Base-by-base conservation (phyloP, 805 yeast genomes). In the Saturnispora ahearnii region DNA sequence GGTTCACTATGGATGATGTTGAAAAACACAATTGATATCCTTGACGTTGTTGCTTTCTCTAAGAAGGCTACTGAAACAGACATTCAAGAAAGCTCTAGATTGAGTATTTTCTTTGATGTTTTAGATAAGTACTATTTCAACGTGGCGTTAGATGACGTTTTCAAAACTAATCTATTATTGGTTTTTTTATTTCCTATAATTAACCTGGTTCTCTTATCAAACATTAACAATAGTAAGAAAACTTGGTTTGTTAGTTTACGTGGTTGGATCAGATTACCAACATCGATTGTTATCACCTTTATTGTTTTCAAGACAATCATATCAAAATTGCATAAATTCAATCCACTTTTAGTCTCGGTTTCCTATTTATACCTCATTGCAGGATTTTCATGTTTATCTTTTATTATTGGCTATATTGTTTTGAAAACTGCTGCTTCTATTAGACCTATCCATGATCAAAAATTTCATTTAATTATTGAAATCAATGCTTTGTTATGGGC, bases 1-100 rank as follows among this genome's bases (percentile, higher is more conserved):
- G 82, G 76, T 41, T 82, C 96, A 0, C 67, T 90, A 43, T 85
- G 91, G 83, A 91, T 87, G 61, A 90, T 90, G 96, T 71, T 86
- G 33, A 73, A 82, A 4, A 81, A 78, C 48, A 71, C 95, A 0
- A 64, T 84, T 57, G 93, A 83, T 56, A 69, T 84, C 51, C 68
- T 79, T 1, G 57, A 60, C 2, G 69, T 72, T 21, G 57, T 88
- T 57, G 71, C 77, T 1, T 52, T 54, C 36, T 62, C 64, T 3
- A 59, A 65, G 24, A 66, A 61, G 29, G 28, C 24, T 11, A 30
- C 12, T 12, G 68, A 65, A 30, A 18, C 24, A 12, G 46, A 45
- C 13, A 24, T n/a, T 9, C 32, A 37, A 15, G 48, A 44, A 15
- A 46, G 58, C 4, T 57, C 72, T 0, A 5, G 9, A 8, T 67